Conservation (phyloP, 225 moss, liverwort and hornwort genomes). For the Antitrichia curtipendula region DNA sequence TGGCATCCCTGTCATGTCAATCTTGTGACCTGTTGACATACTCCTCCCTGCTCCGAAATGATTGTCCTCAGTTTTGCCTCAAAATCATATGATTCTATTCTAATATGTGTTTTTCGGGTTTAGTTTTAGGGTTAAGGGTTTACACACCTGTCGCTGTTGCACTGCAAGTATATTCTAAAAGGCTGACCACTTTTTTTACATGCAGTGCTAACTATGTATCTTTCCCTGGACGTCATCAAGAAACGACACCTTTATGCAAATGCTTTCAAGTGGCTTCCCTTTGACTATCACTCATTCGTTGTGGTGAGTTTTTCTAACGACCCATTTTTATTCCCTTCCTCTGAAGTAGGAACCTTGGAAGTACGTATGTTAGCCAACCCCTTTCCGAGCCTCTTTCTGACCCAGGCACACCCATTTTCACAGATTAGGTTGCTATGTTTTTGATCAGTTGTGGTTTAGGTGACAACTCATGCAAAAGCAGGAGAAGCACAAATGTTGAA, state of each 20-base stretch:
- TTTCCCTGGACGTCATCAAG: constrained; percentile 37
- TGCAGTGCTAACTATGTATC: constrained; percentile 64
- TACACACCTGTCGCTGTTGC: background rate
- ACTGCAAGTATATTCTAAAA: background rate
- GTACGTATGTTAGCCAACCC: no score
- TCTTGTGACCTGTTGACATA: background rate
- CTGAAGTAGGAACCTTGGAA: background rate
- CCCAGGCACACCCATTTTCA: no score
- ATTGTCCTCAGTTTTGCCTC: no score
- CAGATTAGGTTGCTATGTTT: no score
- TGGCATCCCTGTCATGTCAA: background rate
- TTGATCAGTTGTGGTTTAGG: no score
- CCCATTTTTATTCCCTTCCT: background rate
- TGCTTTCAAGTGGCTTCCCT: constrained; percentile 40
- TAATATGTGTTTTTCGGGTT: background rate
- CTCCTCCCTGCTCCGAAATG: no score
- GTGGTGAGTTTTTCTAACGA: constrained; percentile 22
- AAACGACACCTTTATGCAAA: constrained; percentile 29
- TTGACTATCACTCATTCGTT: constrained; percentile 53
- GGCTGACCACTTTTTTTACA: background rate
- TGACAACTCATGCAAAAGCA: no score
- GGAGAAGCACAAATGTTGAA: no score
- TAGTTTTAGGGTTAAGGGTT: no score
- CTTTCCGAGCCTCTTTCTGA: no score
- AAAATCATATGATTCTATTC: background rate